These are phyloP conservation scores for Mycena sanguinolenta DNA, from an alignment of 768 basidiomycete genomes.

Conservation along the genomic window DNA sequence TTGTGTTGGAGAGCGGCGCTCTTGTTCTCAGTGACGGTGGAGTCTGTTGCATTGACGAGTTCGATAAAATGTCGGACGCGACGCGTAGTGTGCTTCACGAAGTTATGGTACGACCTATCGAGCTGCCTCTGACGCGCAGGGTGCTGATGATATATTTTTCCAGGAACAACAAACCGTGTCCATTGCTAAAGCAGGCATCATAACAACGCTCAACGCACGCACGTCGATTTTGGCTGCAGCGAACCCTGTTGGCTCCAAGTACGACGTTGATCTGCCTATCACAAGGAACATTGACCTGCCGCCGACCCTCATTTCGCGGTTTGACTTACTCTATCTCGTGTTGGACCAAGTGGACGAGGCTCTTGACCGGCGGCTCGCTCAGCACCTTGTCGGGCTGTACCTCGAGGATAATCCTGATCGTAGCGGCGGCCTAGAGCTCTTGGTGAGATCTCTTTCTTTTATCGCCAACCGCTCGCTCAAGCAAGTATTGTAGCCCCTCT, in stretches of 20 bases:
- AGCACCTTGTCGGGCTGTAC: constrained; percentile 93
- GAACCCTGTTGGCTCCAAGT: constrained; percentile 96
- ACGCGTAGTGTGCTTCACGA: constrained; percentile 98
- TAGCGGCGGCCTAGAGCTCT: constrained; percentile 71
- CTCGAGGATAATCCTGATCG: constrained; percentile 88
- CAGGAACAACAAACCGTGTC: constrained; percentile 99
- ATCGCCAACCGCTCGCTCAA: background rate
- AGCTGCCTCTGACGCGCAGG: background rate
- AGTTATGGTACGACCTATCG: constrained; percentile 81
- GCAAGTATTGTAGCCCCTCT: constrained; percentile 72
- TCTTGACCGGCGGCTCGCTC: constrained; percentile 87
- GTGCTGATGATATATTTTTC: background rate
- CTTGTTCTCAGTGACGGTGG: constrained; percentile 96
- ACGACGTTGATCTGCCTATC: constrained; percentile 92
- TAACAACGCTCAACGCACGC: constrained; percentile 97
- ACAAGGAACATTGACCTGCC: constrained; percentile 98
- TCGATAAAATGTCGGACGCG: constrained; percentile 99
- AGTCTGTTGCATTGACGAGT: constrained; percentile 98
- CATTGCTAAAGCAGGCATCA: constrained; percentile 98
- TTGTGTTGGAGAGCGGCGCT: constrained; percentile 97
- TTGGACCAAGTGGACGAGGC: constrained; percentile 94
- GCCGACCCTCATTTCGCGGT: constrained; percentile 97
- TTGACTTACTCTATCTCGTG: constrained; percentile 96
- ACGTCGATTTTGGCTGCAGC: constrained; percentile 98
- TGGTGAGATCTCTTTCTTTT: constrained; percentile 66